Evolutionary conservation across 768 basidiomycete genomes (phyloP), one percentile per base, ranked within the genome.

Genomic region (Russula brevipes): DNA sequence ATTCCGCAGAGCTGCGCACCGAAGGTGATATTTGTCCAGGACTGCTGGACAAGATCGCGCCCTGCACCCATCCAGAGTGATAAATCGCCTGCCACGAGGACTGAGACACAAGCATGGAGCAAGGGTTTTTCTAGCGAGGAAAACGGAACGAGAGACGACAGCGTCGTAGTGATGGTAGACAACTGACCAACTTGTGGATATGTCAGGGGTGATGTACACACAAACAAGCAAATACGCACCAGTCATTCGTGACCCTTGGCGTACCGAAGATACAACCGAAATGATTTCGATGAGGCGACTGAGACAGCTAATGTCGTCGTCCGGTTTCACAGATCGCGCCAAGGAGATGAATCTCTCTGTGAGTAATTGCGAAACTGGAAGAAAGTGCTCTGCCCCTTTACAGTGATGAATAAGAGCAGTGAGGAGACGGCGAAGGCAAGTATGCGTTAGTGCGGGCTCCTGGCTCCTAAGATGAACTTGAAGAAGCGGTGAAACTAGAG

Each of bases 351-450:
- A 76, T 46, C 74, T 73, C 35, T 76, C 71, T 0, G 84, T 70
- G 4, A 92, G 67, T 10, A 82, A 67, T 17, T 89, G 84, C 2
- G 81, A 80, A 2, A 91, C 67, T 0, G 79, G 69, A 5, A 79
- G 70, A 70, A 89, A 92, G 54, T 86, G 81, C 30, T 88, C 85
- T 0, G 87, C 74, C 30, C 79, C 79, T 66, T 87, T 87, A 72
- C 87, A 86, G 69, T 96, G 92, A 70, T 96, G 94, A 19, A 89
- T 84, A 11, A 93, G 75, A 0, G 92, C 86, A 0, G 92, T 95
- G 2, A 93, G 75, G 1, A 87, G 76, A 39, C 92, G 84, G 9
- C 89, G 86, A 38, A 91, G 70, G 33, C 91, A 79, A 0, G 78
- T 84, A 61, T 78, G 79, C 1, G 83, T 79, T 17, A 71, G 61